Evolutionary conservation across 129 eudicot species (phyloP).

Genomic region (Escallonia herrerae): DNA sequence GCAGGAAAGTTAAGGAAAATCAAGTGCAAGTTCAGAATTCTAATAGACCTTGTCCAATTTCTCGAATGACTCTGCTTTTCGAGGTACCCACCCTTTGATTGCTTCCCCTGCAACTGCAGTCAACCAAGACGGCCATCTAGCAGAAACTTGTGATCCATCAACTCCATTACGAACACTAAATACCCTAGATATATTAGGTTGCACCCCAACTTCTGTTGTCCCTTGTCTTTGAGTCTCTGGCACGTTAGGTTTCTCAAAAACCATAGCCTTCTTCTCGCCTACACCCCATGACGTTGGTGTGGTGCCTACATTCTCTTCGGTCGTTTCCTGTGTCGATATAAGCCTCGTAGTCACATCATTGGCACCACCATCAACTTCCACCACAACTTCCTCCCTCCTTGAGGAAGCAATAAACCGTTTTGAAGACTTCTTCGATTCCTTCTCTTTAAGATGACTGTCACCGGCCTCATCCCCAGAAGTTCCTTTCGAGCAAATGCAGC

Average conservation of each 20-base stretch:
- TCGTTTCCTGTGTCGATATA: conserved; percentile 36
- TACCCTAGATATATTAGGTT: conserved; percentile 39
- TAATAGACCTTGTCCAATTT: conserved; percentile 65
- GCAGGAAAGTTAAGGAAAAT: neutral
- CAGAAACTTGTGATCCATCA: conserved; percentile 70
- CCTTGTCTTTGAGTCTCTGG: conserved; percentile 2
- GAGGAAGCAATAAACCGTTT: conserved; percentile 48
- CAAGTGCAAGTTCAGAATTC: neutral
- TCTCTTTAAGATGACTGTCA: conserved; percentile 30
- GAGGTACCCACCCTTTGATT: conserved; percentile 75
- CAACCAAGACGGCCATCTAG: conserved; percentile 85
- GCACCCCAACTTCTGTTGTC: neutral
- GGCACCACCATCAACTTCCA: conserved; percentile 57
- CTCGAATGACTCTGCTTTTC: conserved; percentile 78
- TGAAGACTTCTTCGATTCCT: conserved; percentile 48
- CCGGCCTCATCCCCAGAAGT: conserved; percentile 27
- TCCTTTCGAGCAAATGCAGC: conserved; percentile 85
- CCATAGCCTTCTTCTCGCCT: conserved; percentile 27
- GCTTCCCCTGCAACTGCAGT: conserved; percentile 93
- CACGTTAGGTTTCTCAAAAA: conserved; percentile 32
- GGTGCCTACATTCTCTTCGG: conserved; percentile 34
- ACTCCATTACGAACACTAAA: conserved; percentile 48
- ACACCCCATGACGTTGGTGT: conserved; percentile 36
- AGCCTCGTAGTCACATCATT: conserved; percentile 63
- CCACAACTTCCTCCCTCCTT: conserved; percentile 46